Conservation (phyloP, 306 rosid species). For the Sicyos baderoa region DNA sequence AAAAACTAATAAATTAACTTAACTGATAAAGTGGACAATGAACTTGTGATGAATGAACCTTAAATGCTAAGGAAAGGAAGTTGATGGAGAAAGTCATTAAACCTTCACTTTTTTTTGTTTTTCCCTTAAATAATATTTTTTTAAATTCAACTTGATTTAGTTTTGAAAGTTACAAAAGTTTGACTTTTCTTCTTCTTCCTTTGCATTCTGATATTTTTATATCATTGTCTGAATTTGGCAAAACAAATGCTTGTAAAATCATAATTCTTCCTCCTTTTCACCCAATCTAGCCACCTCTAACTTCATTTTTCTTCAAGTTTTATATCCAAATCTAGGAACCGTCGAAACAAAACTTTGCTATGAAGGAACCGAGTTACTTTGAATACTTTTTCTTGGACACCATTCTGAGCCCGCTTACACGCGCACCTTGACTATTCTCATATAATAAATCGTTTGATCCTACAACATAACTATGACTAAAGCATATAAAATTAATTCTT, state of each 20-base stretch:
- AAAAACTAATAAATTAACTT: background rate
- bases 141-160: constrained; percentile 3
- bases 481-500: too few species aligned
- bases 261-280: background rate
- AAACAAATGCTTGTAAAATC: background rate
- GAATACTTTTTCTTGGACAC: too few species aligned
- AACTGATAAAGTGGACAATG: background rate
- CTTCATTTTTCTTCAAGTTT: background rate
- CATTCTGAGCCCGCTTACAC: too few species aligned
- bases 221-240: constrained; percentile 1
- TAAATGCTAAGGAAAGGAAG: constrained; percentile 17
- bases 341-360: background rate
- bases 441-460: too few species aligned
- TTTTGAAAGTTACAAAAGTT: constrained; percentile 9
- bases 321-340: background rate
- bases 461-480: too few species aligned
- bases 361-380: too few species aligned
- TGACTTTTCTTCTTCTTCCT: background rate
- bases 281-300: background rate
- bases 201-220: background rate
- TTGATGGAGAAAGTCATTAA: constrained; percentile 3
- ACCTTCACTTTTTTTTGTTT: background rate
- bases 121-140: background rate
- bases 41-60: constrained; percentile 4
- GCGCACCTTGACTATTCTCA: too few species aligned